phyloP scores from a whole-genome alignment of 257 asterid genomes.

The Jacaranda copaia region DNA sequence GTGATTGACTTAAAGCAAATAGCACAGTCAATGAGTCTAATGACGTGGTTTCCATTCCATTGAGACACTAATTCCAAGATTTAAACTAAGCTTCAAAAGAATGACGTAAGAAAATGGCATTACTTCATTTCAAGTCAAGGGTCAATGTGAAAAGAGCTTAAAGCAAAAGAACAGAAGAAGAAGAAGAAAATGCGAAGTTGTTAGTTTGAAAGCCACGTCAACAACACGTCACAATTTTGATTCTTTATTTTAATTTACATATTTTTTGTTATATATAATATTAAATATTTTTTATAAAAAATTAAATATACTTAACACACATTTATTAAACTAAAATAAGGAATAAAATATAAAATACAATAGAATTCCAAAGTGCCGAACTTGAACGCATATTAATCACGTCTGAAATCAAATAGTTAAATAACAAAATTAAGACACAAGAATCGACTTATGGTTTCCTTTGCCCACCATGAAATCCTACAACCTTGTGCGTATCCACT shows the following conservation, averaged over 20 bases:
- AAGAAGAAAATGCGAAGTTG: neutral
- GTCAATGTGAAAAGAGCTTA: slow-evolving; percentile 6
- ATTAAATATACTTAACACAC: too few relatives aligned
- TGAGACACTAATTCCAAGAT: neutral
- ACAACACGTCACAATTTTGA: slow-evolving; percentile 10
- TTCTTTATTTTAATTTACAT: too few relatives aligned
- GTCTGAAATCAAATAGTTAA: neutral
- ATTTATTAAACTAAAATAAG: too few relatives aligned
- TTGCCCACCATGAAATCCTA: neutral
- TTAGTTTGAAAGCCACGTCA: slow-evolving; percentile 18
- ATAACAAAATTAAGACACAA: slow-evolving; percentile 14
- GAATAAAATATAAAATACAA: too few relatives aligned
- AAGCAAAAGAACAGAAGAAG: neutral
- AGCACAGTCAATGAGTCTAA: too few relatives aligned
- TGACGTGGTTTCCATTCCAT: too few relatives aligned
- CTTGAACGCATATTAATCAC: neutral
- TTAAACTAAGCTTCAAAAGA: neutral
- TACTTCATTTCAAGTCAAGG: neutral
- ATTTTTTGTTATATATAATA: too few relatives aligned
- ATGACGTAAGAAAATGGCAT: slow-evolving; percentile 6
- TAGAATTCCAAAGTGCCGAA: too few relatives aligned
- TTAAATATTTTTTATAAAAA: too few relatives aligned
- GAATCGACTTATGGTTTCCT: neutral
- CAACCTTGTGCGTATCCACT: neutral
- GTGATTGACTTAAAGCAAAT: too few relatives aligned